A percentile compares a stretch with the other conserved stretches of the same genome.
These are phyloP conservation scores for Cladophialophora exuberans DNA, from an alignment of 2,329 filamentous ascomycete genomes.

Conservation along the genomic window DNA sequence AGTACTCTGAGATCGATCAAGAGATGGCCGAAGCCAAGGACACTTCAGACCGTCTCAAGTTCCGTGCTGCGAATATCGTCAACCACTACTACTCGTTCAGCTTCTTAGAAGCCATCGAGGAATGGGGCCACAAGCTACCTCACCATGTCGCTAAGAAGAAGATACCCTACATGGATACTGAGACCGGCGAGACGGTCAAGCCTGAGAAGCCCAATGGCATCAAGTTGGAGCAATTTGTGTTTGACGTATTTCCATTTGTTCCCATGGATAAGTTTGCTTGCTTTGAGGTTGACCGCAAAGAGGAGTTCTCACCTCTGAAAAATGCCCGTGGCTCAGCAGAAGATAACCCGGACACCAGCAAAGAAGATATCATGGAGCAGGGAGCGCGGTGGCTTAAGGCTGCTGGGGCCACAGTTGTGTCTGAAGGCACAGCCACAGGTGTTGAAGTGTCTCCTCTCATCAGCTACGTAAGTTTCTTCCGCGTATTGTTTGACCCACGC, in stretches of 20 bases:
- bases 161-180: constrained; percentile 81
- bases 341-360: constrained; percentile 93
- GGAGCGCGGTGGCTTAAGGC: constrained; percentile 82
- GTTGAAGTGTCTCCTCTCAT: constrained; percentile 90
- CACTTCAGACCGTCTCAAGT: constrained; percentile 81
- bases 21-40: constrained; percentile 89
- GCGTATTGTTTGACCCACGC: background rate
- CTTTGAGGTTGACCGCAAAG: constrained; percentile 93
- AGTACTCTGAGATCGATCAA: constrained; percentile 95
- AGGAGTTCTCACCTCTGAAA: constrained; percentile 98
- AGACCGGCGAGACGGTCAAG: constrained; percentile 80
- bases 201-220: constrained; percentile 95
- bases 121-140: constrained; percentile 82
- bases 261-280: constrained; percentile 87
- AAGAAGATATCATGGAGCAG: constrained; percentile 84
- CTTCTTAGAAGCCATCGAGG: constrained; percentile 88
- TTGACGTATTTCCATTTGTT: constrained; percentile 94
- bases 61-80: constrained; percentile 98
- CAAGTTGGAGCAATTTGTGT: constrained; percentile 99
- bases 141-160: constrained; percentile 99
- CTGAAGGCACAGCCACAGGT: constrained; percentile 65
- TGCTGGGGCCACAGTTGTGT: constrained; percentile 75
- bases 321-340: constrained; percentile 83
- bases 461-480: constrained; percentile 78
- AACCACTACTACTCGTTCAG: constrained; percentile 99